A percentile compares a stretch with the other conserved stretches of the same genome.
phyloP scores from a whole-genome alignment of 2,329 filamentous ascomycete species.

The Penicillium italicum region DNA sequence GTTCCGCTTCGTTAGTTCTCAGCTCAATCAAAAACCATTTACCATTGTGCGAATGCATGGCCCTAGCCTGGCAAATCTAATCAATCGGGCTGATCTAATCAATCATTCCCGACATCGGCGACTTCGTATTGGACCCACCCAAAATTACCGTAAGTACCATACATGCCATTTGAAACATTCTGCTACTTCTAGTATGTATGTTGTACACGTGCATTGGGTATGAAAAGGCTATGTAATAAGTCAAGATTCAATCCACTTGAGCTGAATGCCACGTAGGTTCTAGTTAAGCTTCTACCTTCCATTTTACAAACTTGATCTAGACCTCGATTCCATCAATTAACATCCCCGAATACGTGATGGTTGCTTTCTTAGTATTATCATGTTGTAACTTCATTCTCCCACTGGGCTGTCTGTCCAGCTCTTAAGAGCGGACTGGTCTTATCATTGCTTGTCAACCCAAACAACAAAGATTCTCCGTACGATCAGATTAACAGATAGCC shows the following conservation, averaged over 20 bases:
- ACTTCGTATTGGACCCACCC: neutral
- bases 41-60: neutral
- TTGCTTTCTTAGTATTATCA: neutral
- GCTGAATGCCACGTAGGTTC: neutral
- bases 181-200: neutral
- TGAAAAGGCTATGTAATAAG: neutral
- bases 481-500: neutral
- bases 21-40: too few species aligned
- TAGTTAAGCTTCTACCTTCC: neutral
- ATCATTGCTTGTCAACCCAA: neutral
- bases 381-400: neutral
- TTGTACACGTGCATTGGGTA: neutral
- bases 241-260: neutral
- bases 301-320: neutral
- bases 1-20: too few species aligned
- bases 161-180: neutral
- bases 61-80: neutral
- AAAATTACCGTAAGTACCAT: neutral
- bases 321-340: too few species aligned
- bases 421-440: neutral
- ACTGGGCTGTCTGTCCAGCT: neutral
- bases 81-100: constrained; percentile 13
- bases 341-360: neutral
- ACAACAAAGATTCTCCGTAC: neutral
- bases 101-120: constrained; percentile 11